Base-by-base conservation (phyloP, 495 filamentous ascomycete genomes). In the Xylona heveae region DNA sequence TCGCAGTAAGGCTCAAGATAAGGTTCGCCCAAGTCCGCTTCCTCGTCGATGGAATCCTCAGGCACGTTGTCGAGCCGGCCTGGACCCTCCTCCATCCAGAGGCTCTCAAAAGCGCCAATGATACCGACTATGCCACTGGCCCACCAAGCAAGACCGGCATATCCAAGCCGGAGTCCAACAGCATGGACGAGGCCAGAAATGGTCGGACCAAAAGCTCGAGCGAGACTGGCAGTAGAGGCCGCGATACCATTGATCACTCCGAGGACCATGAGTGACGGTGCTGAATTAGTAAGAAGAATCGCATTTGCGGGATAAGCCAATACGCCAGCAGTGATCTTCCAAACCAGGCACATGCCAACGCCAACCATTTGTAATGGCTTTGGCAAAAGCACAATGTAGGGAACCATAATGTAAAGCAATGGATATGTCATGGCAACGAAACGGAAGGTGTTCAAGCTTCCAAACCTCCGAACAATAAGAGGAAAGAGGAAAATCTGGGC, bases 181-280 rank as follows among this genome's bases (percentile, higher is more conserved):
- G 78, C 61, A 51, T 94, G 85, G 30, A 97, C 62, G 10, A 80
- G 49, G 3, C 88, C 88, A 7, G 84, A 88, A 20, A 94, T 51
- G 0, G 77, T 83, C 4, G 88, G 88, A 2, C 88, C 88, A 42
- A 91, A 69, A 1, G 83, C 80, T 31, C 88, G 69, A 40, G 68
- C 74, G 24, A 95, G 53, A 46, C 82, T 91, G 15, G 90, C 88
- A 5, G 75, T 78, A 9, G 81, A 91, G 18, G 82, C 81, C 5
- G 81, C 79, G n/a, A 80, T 70, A 21, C 88, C 88, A 41, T 95
- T 95, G 53, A 97, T 77, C 4, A 75, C 72, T 0, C 88, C 88
- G 8, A 94, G 68, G 6, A 84, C 72, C 13, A 79, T 64, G 18
- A 68, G 69, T 0, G 72, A 77, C 2, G 83, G 79, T 4, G 82